Evolutionary conservation across 495 filamentous ascomycete species (phyloP), one percentile per base, ranked within the genome.

Genomic region (Delitschia confertaspora): DNA sequence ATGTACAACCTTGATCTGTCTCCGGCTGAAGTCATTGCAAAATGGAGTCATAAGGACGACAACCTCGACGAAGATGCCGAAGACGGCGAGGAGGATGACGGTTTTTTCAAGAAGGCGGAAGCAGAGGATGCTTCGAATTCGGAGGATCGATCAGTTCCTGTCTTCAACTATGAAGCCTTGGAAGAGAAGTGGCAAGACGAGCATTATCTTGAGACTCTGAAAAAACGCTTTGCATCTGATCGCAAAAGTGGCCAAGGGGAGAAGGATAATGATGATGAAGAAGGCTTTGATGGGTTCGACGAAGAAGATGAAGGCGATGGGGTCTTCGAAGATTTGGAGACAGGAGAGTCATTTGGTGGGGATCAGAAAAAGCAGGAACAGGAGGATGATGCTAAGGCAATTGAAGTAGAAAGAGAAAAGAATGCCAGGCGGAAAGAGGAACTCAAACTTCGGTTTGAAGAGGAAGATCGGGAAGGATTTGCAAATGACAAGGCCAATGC

Each of bases 341-440:
- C 82, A 0, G 82, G 77, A 3, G 84, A 86, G 48, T 67, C 52
- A 1, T 68, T 69, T 45, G 62, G 68, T 33, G 69, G 63, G 6
- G 59, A 66, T 33, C 47, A 73, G 17, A 59, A 71, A 21, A 69
- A 67, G 13, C 51, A 45, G 3, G 45, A 48, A 1, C 51, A 62
- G 0, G 63, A 64, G 11, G 64, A 59, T 19, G 63, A 65, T 53
- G 51, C 54, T 51, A 61, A 45, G 58, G 66, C 74, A 23, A 57
- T 93, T 19, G 83, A 86, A 59, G 83, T 79, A 2, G 91, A 98
- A 63, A 82, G 91, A 44, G 85, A 87, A 55, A 82, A 75, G 56
- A 98, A 96, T 55, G 91, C 91, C 0, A 76, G 80, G 40, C 75
- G 79, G 54, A 98, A 96, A 62, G 91, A 95, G 65, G 93, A 96